phyloP scores from a whole-genome alignment of 1,284 basidiomycete genomes.

The Rhodofomes roseus region DNA sequence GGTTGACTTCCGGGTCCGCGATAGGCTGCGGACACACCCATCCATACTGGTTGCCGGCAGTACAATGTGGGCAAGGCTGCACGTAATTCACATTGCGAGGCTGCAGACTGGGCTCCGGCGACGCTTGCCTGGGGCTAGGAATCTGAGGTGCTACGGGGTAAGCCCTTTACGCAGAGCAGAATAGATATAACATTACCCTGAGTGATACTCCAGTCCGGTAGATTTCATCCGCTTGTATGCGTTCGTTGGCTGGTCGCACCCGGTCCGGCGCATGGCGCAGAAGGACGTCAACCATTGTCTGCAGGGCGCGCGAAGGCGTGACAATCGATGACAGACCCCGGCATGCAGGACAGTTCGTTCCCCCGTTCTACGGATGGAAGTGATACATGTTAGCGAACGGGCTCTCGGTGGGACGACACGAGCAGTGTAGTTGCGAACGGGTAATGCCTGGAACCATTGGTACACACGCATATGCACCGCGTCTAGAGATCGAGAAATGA shows the following conservation, averaged over 20 bases:
- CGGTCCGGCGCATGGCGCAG: slow-evolving; percentile 62
- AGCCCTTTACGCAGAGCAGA: neutral
- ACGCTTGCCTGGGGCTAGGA: slow-evolving; percentile 65
- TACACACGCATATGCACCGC: neutral
- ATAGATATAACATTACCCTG: slow-evolving; percentile 47
- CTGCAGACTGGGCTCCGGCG: slow-evolving; percentile 69
- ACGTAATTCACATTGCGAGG: slow-evolving; percentile 54
- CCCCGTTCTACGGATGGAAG: slow-evolving; percentile 67
- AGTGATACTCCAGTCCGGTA: slow-evolving; percentile 62
- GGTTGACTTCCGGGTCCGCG: slow-evolving; percentile 58
- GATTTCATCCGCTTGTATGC: slow-evolving; percentile 72
- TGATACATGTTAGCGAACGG: neutral
- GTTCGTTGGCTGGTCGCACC: slow-evolving; percentile 60
- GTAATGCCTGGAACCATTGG: too few relatives aligned
- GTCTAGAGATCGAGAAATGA: neutral
- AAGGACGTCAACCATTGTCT: slow-evolving; percentile 65
- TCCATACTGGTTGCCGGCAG: slow-evolving; percentile 58
- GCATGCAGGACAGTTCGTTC: slow-evolving; percentile 75
- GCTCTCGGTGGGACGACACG: neutral
- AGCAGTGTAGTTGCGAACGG: neutral
- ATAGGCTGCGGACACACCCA: slow-evolving; percentile 75
- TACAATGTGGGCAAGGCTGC: slow-evolving; percentile 73
- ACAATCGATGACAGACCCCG: slow-evolving; percentile 62
- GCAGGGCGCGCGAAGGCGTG: slow-evolving; percentile 63
- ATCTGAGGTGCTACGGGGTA: slow-evolving; percentile 40